Percentiles rank a stretch among this genome's conserved stretches.
phyloP scores from a whole-genome alignment of 306 rosid genomes.

The Senna siamea region DNA sequence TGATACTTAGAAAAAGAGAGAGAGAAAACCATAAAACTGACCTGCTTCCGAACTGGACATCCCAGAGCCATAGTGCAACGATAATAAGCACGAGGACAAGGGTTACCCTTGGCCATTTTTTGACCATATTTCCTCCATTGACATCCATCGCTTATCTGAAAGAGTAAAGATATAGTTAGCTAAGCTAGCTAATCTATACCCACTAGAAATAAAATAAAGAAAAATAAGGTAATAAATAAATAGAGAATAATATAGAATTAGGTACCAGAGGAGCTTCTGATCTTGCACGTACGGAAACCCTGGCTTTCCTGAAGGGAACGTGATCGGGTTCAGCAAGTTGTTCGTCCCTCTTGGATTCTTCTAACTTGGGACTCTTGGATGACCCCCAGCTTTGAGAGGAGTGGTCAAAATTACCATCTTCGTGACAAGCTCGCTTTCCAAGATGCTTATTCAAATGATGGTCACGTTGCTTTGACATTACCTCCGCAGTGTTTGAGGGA shows the following conservation, averaged over 20 bases:
- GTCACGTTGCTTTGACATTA: conserved; percentile 39
- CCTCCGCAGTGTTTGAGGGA: conserved; percentile 39
- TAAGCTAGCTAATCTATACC: too few relatives aligned
- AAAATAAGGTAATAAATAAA: too few relatives aligned
- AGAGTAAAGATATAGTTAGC: too few relatives aligned
- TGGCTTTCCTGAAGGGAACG: conserved; percentile 48
- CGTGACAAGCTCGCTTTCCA: conserved; percentile 38
- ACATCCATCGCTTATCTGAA: too few relatives aligned
- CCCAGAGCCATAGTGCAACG: conserved; percentile 73
- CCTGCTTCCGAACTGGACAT: conserved; percentile 72
- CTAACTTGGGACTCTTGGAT: too few relatives aligned
- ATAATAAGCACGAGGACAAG: conserved; percentile 78
- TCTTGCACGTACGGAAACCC: conserved; percentile 63
- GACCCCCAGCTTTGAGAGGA: too few relatives aligned
- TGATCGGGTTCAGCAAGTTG: background rate
- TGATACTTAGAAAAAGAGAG: too few relatives aligned
- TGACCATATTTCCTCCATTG: too few relatives aligned
- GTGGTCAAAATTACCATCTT: conserved; percentile 38
- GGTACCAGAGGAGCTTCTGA: conserved; percentile 60
- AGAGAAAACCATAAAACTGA: too few relatives aligned
- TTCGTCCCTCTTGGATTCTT: conserved; percentile 38
- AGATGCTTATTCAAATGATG: conserved; percentile 25
- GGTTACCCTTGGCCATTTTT: conserved; percentile 64
- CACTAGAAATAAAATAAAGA: too few relatives aligned
- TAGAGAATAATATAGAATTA: too few relatives aligned